These are phyloP conservation scores for Plasmodium gallinaceum DNA, from an alignment of 169 alveolate species.

Conservation along the genomic window DNA sequence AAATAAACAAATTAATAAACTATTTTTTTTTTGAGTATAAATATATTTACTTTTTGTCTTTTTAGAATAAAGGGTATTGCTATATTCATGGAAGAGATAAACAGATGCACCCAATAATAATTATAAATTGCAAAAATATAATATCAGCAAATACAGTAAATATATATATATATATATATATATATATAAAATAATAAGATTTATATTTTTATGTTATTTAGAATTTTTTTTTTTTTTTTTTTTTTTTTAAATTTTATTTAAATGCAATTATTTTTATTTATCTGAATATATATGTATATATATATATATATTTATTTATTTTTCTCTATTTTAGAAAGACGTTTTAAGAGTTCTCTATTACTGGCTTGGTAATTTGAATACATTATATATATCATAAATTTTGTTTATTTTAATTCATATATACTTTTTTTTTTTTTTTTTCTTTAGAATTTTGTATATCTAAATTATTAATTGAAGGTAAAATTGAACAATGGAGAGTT, in stretches of 20 bases:
- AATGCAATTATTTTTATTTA: not conserved
- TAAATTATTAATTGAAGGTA: conserved; percentile 81
- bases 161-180: not conserved
- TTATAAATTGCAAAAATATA: conserved; percentile 69
- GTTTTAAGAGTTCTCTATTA: conserved; percentile 57
- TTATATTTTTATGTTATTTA: not conserved
- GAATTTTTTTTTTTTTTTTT: not conserved
- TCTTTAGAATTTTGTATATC: conserved; percentile 79
- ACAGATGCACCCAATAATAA: conserved; percentile 83
- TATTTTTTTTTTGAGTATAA: conserved; percentile 6
- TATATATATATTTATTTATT: conserved; percentile 15
- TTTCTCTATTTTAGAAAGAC: conserved; percentile 29
- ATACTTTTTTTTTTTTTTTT: conserved; percentile 2
- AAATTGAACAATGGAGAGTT: conserved; percentile 85
- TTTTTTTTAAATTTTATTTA: not conserved
- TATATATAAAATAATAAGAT: not conserved
- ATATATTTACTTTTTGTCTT: not conserved
- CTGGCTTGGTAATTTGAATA: conserved; percentile 46
- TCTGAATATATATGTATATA: not conserved
- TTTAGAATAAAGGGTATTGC: conserved; percentile 80
- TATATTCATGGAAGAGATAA: conserved; percentile 85
- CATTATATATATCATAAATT: not conserved
- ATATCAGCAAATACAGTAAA: conserved; percentile 39
- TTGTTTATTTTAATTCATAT: not conserved
- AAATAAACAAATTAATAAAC: not conserved